Percentiles rank a stretch among this genome's conserved stretches.
phyloP scores from a whole-genome alignment of 2,329 filamentous ascomycete species.

The Aureobasidium sp. region DNA sequence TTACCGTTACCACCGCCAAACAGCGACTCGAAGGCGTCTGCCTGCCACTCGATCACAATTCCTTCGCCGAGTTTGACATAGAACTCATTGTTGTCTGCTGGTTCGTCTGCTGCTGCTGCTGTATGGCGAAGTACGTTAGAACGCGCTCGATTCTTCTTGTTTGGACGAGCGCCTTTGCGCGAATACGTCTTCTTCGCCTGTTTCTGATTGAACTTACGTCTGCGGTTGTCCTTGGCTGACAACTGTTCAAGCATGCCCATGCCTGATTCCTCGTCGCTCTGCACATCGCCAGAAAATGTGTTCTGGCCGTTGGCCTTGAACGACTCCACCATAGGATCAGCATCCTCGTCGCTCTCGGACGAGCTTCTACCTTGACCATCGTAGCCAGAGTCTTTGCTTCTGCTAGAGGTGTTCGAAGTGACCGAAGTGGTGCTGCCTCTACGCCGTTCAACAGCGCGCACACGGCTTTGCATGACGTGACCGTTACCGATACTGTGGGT shows the following conservation, averaged over 20 bases:
- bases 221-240: constrained; percentile 12
- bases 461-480: constrained; percentile 25
- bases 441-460: constrained; percentile 22
- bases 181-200: constrained; percentile 21
- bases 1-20: constrained; percentile 53
- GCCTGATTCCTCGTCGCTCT: constrained; percentile 16
- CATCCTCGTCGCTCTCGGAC: constrained; percentile 22
- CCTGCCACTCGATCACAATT: constrained; percentile 79
- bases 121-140: constrained; percentile 24
- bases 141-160: not conserved
- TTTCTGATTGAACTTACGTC: constrained; percentile 14
- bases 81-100: constrained; percentile 18
- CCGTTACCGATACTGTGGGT: constrained; percentile 47
- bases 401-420: constrained; percentile 23
- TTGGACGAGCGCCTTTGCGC: constrained; percentile 19
- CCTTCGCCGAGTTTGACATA: constrained; percentile 71
- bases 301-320: not conserved
- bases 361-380: constrained; percentile 12
- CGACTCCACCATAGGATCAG: constrained; percentile 6
- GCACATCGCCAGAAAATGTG: constrained; percentile 13
- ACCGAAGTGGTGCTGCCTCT: constrained; percentile 20
- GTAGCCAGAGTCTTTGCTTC: constrained; percentile 16
- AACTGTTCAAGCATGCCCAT: constrained; percentile 13
- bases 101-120: constrained; percentile 26
- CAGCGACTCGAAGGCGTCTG: constrained; percentile 61